Percentiles rank a stretch among this genome's conserved stretches.
These are phyloP conservation scores for Cryptococcus hybrid DNA, from an alignment of 1,284 basidiomycete genomes.

Conservation along the genomic window DNA sequence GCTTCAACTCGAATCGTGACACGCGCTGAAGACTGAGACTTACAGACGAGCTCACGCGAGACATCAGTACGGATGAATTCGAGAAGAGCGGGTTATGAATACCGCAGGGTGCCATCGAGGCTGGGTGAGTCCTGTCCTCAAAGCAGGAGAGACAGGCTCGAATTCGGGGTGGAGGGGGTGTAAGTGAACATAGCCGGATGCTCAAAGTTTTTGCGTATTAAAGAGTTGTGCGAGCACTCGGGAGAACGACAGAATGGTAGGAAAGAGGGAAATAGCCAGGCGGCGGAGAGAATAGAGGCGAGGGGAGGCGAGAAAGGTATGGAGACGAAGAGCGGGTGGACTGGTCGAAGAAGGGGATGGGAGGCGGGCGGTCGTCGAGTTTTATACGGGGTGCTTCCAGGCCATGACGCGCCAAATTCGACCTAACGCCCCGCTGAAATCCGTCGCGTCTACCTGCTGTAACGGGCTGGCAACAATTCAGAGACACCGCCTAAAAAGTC, in stretches of 20 bases:
- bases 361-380: not conserved
- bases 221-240: no score
- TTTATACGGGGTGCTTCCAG: not conserved
- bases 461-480: not conserved
- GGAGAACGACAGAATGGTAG: no score
- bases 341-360: not conserved
- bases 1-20: constrained; percentile 5
- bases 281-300: not conserved
- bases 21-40: constrained; percentile 17
- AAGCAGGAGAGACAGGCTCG: constrained; percentile 40
- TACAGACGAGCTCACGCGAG: constrained; percentile 73
- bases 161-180: constrained; percentile 38
- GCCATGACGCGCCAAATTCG: no score
- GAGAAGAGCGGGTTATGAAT: constrained; percentile 72
- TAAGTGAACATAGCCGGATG: constrained; percentile 21
- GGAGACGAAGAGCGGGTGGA: not conserved
- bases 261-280: not conserved
- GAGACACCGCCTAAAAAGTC: not conserved
- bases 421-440: not conserved
- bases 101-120: constrained; percentile 66
- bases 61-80: constrained; percentile 73
- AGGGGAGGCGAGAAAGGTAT: not conserved
- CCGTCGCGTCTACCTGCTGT: not conserved
- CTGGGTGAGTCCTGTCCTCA: constrained; percentile 53
- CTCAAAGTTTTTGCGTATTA: no score